Evolutionary conservation across 2,329 filamentous ascomycete genomes (phyloP).

Genomic region (Amylocarpus encephaloides): DNA sequence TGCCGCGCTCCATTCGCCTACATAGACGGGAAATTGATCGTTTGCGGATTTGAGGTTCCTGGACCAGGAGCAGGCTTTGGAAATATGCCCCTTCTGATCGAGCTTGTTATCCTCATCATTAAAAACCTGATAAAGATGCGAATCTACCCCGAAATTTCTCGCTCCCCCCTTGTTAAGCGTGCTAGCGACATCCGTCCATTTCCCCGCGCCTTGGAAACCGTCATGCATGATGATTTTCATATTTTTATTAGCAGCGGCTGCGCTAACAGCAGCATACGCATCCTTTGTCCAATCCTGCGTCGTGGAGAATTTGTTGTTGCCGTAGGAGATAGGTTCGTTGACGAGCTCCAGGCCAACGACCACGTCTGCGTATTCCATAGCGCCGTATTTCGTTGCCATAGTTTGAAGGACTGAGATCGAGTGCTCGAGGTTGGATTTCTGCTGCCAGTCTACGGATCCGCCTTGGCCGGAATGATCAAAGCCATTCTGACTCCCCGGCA

Average conservation of each 20-base stretch:
- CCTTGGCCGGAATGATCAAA: conserved; percentile 54
- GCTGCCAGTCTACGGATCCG: conserved; percentile 38
- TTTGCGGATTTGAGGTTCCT: conserved; percentile 26
- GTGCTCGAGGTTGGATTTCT: conserved; percentile 28
- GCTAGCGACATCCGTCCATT: conserved; percentile 31
- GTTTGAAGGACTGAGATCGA: conserved; percentile 34
- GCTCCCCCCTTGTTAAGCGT: neutral
- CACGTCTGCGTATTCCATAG: conserved; percentile 34
- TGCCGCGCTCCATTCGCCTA: conserved; percentile 36
- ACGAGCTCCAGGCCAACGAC: conserved; percentile 36
- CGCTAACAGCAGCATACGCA: conserved; percentile 32
- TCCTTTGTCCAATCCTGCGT: conserved; percentile 33
- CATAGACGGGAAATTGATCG: conserved; percentile 32
- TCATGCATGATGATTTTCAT: conserved; percentile 37
- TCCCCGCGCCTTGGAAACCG: conserved; percentile 28
- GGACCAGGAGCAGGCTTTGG: conserved; percentile 35
- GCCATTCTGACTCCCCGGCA: conserved; percentile 50
- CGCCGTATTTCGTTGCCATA: conserved; percentile 37
- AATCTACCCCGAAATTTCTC: conserved; percentile 32
- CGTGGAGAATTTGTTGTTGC: conserved; percentile 30
- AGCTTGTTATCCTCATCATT: conserved; percentile 31
- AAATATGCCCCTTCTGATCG: conserved; percentile 34
- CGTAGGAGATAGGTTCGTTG: conserved; percentile 36
- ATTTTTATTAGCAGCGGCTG: conserved; percentile 28
- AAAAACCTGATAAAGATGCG: conserved; percentile 37